Evolutionary conservation across 371 early-diverging fungal genomes (phyloP).

Genomic region (Mortierella sp.): DNA sequence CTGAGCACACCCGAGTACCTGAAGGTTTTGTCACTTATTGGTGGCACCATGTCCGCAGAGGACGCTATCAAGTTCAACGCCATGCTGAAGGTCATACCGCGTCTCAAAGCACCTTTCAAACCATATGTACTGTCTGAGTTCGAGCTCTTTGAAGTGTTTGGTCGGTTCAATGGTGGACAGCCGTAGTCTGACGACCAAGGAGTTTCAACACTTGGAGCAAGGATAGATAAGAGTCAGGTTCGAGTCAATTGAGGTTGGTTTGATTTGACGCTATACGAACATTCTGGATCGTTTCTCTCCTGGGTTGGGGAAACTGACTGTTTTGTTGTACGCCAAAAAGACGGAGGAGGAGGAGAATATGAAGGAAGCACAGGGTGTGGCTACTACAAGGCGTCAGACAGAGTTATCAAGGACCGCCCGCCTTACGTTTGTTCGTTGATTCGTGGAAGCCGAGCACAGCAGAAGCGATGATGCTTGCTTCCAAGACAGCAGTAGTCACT

Average conservation of each 20-base stretch:
- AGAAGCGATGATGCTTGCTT: neutral
- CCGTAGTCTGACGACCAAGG: neutral
- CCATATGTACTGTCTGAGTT: neutral
- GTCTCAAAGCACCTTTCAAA: neutral
- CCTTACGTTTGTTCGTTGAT: neutral
- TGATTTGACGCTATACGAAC: too few species aligned
- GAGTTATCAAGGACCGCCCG: neutral
- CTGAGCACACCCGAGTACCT: neutral
- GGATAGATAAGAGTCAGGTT: neutral
- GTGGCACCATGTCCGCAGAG: neutral
- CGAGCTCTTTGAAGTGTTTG: neutral
- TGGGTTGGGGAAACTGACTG: neutral
- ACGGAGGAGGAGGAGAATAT: neutral
- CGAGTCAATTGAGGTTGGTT: neutral
- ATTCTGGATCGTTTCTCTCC: neutral
- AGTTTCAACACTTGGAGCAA: neutral
- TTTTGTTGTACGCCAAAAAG: neutral
- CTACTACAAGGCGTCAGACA: neutral
- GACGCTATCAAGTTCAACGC: neutral
- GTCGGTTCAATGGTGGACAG: neutral
- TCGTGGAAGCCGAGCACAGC: neutral
- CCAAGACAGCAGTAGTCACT: neutral
- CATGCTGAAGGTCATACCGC: neutral
- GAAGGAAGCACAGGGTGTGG: neutral
- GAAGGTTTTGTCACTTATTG: neutral